phyloP scores from a whole-genome alignment of 805 yeast species.

The Kodamaea laetipori region DNA sequence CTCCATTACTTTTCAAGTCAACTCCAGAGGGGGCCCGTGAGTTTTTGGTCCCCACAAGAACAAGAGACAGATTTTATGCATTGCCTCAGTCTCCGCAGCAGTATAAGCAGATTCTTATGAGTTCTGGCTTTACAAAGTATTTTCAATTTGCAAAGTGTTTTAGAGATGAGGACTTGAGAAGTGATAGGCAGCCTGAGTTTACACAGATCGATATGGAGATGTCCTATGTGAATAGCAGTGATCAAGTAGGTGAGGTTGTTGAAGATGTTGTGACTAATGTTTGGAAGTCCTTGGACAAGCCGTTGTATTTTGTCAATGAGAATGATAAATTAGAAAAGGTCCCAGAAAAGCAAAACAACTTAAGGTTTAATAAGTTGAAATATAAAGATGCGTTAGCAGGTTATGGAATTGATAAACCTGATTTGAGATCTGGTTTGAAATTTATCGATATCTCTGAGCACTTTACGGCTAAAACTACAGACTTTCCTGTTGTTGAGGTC shows the following conservation, averaged over 20 bases:
- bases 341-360: conserved; percentile 11
- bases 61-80: conserved; percentile 67
- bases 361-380: conserved; percentile 43
- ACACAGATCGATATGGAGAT: conserved; percentile 96
- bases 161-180: conserved; percentile 92
- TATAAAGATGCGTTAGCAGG: conserved; percentile 69
- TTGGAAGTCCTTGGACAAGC: conserved; percentile 54
- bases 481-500: conserved; percentile 74
- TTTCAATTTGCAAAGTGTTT: conserved; percentile 93
- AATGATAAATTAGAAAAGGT: conserved; percentile 33
- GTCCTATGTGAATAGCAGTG: conserved; percentile 71
- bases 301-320: conserved; percentile 39
- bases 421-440: conserved; percentile 63
- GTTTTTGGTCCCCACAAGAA: conserved; percentile 88
- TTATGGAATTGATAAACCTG: conserved; percentile 96
- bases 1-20: conserved; percentile 89
- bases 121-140: conserved; percentile 84
- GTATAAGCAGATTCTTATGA: conserved; percentile 92
- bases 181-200: conserved; percentile 96
- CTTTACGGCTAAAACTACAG: conserved; percentile 34
- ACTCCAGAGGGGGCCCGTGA: conserved; percentile 99
- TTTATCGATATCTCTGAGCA: conserved; percentile 51
- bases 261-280: conserved; percentile 55
- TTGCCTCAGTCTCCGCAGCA: conserved; percentile 98
- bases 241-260: conserved; percentile 65